phyloP scores from a whole-genome alignment of 2,329 filamentous ascomycete species.

The Cryphonectria nitschkei region DNA sequence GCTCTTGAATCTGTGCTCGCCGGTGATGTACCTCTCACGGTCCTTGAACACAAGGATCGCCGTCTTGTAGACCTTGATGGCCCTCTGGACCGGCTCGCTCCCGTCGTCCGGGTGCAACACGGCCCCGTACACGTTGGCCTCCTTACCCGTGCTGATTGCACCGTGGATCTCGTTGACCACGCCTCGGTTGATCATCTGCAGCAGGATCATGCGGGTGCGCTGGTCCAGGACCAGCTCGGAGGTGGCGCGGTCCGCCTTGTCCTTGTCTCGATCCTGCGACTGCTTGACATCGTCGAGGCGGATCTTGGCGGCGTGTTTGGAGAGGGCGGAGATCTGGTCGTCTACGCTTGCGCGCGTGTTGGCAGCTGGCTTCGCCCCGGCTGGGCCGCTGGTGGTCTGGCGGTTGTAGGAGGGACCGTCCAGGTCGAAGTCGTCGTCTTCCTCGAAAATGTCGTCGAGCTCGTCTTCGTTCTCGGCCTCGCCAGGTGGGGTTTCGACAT shows the following conservation, averaged over 20 bases:
- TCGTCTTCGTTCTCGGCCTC: slow-evolving; percentile 47
- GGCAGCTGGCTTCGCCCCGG: slow-evolving; percentile 68
- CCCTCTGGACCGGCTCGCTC: slow-evolving; percentile 68
- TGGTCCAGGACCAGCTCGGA: slow-evolving; percentile 94
- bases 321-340: slow-evolving; percentile 84
- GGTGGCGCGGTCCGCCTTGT: slow-evolving; percentile 92
- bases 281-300: slow-evolving; percentile 70
- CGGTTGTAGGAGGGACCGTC: slow-evolving; percentile 75
- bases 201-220: slow-evolving; percentile 89
- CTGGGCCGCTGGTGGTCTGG: slow-evolving; percentile 53
- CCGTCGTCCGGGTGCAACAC: slow-evolving; percentile 63
- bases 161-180: slow-evolving; percentile 91
- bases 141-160: slow-evolving; percentile 94
- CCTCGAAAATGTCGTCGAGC: slow-evolving; percentile 54
- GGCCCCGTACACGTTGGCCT: slow-evolving; percentile 97
- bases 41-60: slow-evolving; percentile 98
- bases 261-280: slow-evolving; percentile 64
- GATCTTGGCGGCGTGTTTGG: slow-evolving; percentile 84
- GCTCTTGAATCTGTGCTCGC: slow-evolving; percentile 87
- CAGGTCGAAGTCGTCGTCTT: slow-evolving; percentile 65
- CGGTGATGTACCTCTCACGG: slow-evolving; percentile 91
- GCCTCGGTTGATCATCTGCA: slow-evolving; percentile 94
- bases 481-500: neutral
- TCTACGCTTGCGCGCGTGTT: slow-evolving; percentile 82
- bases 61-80: slow-evolving; percentile 99